phyloP scores from a whole-genome alignment of 2,329 filamentous ascomycete species.

The Cryphonectria carpinicola region DNA sequence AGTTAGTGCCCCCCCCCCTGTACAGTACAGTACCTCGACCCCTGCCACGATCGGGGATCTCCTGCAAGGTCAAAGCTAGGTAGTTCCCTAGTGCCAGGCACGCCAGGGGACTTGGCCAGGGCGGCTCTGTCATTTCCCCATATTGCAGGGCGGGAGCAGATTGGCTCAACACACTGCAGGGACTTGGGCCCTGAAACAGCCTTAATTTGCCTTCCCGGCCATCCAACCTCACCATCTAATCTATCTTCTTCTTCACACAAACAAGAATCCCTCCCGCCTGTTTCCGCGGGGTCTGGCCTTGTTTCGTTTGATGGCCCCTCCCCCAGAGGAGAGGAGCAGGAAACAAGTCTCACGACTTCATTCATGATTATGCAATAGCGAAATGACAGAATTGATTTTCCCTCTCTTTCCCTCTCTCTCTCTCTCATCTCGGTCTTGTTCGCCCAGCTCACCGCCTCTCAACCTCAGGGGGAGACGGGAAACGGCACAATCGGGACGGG shows the following conservation, averaged over 20 bases:
- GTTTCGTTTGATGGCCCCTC: neutral
- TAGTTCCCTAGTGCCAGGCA: neutral
- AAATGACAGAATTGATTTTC: neutral
- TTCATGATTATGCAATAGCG: neutral
- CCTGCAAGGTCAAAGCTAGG: neutral
- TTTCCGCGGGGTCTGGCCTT: neutral
- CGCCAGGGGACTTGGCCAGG: neutral
- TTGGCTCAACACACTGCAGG: neutral
- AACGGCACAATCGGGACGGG: neutral
- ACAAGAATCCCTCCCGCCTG: neutral
- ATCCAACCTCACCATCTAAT: slow-evolving; percentile 7
- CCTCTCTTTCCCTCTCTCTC: neutral
- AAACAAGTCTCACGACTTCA: neutral
- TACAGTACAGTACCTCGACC: neutral
- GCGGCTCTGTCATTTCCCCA: slow-evolving; percentile 19
- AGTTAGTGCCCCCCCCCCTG: neutral
- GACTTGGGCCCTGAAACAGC: slow-evolving; percentile 27
- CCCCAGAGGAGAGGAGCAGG: neutral
- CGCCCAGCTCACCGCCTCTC: neutral
- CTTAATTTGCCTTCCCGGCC: slow-evolving; percentile 21
- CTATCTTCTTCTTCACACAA: slow-evolving; percentile 3
- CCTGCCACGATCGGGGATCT: slow-evolving; percentile 16
- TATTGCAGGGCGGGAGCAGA: neutral
- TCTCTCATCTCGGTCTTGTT: neutral
- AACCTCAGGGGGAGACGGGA: neutral